Conservation (phyloP, 1,284 basidiomycete genomes). For the Sporisorium reilianum region DNA sequence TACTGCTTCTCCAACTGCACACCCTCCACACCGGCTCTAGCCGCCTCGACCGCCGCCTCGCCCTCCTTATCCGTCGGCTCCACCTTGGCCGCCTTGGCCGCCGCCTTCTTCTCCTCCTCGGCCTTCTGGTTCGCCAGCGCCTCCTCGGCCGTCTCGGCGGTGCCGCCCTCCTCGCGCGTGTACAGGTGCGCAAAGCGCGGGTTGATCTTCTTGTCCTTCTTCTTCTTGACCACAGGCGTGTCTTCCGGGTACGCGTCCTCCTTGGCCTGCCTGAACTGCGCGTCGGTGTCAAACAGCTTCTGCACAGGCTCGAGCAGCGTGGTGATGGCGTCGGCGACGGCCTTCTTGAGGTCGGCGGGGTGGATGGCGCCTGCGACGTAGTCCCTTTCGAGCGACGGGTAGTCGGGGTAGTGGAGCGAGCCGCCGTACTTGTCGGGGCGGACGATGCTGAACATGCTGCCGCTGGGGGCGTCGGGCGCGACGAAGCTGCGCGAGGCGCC, state of each 20-base stretch:
- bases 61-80: constrained; percentile 22
- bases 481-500: constrained; percentile 46
- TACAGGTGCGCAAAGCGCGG: constrained; percentile 55
- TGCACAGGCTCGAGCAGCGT: constrained; percentile 86
- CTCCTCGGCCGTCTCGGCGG: constrained; percentile 56
- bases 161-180: constrained; percentile 57
- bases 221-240: constrained; percentile 52
- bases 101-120: constrained; percentile 36
- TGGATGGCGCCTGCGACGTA: constrained; percentile 84
- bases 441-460: constrained; percentile 83
- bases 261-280: constrained; percentile 85
- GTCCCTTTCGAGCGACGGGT: constrained; percentile 79
- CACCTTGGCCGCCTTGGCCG: constrained; percentile 22
- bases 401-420: constrained; percentile 79
- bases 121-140: constrained; percentile 48
- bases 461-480: constrained; percentile 77
- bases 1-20: constrained; percentile 22
- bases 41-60: constrained; percentile 44
- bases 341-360: constrained; percentile 88
- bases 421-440: constrained; percentile 88
- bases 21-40: constrained; percentile 24
- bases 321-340: constrained; percentile 82
- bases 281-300: constrained; percentile 79
- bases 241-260: constrained; percentile 82
- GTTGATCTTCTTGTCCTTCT: constrained; percentile 64